Conservation (phyloP, 2,329 filamentous ascomycete genomes). For the Aspergillus awamori region DNA sequence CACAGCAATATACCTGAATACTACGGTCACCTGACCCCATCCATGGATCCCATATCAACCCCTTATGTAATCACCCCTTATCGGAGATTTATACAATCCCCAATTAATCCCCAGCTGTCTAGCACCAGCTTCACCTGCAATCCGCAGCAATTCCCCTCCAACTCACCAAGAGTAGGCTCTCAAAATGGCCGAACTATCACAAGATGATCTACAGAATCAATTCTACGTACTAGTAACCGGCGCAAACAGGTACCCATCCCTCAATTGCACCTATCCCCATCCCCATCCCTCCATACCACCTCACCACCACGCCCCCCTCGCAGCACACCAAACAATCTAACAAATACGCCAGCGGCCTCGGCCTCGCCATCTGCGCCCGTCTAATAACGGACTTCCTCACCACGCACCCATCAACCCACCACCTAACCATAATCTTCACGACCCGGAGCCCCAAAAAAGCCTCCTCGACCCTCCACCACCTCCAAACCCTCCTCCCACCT, state of each 20-base stretch:
- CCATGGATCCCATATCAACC: background rate
- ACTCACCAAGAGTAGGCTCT: constrained; percentile 4
- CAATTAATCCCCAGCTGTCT: background rate
- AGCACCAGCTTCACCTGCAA: no score
- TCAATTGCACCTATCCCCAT: constrained; percentile 1
- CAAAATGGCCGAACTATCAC: constrained; percentile 19
- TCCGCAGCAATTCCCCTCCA: background rate
- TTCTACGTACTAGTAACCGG: constrained; percentile 72
- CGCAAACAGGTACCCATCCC: constrained; percentile 73
- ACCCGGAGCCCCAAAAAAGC: constrained; percentile 78
- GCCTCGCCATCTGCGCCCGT: constrained; percentile 79
- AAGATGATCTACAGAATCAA: constrained; percentile 25
- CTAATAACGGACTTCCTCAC: constrained; percentile 87
- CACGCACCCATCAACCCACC: constrained; percentile 61
- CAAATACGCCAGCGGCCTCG: constrained; percentile 70
- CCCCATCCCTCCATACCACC: background rate
- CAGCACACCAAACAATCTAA: background rate
- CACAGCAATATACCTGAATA: background rate
- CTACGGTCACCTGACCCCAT: background rate
- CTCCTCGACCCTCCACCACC: constrained; percentile 66
- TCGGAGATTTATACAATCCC: background rate
- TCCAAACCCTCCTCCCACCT: constrained; percentile 64
- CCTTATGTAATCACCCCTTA: constrained; percentile 2
- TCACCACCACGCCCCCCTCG: background rate
- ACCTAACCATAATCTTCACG: constrained; percentile 79